phyloP scores from a whole-genome alignment of 768 basidiomycete species.

The Hygrophoropsis aurantiaca region DNA sequence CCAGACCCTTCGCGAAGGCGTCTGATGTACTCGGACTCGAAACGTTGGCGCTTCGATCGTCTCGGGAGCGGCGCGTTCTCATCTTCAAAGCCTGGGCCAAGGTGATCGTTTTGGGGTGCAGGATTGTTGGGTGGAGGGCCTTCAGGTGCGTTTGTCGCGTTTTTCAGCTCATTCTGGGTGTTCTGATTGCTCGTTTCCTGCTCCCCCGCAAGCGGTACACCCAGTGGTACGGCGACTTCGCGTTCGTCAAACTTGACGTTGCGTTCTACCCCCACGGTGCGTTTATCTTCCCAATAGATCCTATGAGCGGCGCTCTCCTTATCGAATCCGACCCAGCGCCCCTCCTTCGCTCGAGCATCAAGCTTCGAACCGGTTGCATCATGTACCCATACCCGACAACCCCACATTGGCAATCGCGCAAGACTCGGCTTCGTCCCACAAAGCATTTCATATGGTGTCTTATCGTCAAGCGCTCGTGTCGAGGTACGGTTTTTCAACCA shows the following conservation, averaged over 20 bases:
- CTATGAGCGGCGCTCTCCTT: conserved; percentile 7
- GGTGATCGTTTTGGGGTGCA: neutral
- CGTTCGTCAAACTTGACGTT: neutral
- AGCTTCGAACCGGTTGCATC: conserved; percentile 12
- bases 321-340: conserved; percentile 18
- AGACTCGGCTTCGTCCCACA: conserved; percentile 11
- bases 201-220: neutral
- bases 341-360: conserved; percentile 5
- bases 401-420: conserved; percentile 18
- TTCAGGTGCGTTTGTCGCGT: neutral
- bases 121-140: neutral
- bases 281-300: conserved; percentile 11
- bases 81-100: neutral
- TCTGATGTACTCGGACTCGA: conserved; percentile 4
- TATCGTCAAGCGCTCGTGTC: conserved; percentile 10
- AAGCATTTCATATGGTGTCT: conserved; percentile 10
- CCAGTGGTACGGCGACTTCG: conserved; percentile 1
- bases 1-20: neutral
- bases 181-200: too few species aligned
- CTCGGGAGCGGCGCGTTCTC: neutral
- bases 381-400: conserved; percentile 16
- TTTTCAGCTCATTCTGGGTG: neutral
- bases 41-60: neutral
- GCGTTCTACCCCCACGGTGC: conserved; percentile 10
- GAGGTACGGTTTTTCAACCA: conserved; percentile 20